Evolutionary conservation across 1,284 basidiomycete genomes (phyloP).

Genomic region (Cryptococcus sp.): DNA sequence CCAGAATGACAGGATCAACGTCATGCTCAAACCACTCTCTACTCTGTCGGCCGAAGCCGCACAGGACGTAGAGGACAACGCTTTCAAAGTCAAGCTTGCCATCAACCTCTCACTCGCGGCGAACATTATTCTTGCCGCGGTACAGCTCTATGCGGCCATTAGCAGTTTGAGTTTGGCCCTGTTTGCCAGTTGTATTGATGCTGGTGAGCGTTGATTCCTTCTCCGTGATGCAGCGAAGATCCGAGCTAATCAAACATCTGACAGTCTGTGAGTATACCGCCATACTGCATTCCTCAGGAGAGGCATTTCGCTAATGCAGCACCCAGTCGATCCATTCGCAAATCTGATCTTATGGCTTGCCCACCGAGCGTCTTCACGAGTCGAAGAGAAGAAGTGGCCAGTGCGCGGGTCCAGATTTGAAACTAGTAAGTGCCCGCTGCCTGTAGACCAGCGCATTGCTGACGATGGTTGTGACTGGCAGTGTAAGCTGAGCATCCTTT

Average conservation of each 20-base stretch:
- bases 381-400: slow-evolving; percentile 86
- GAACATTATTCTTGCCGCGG: slow-evolving; percentile 66
- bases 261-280: slow-evolving; percentile 29
- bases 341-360: slow-evolving; percentile 83
- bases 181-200: slow-evolving; percentile 85
- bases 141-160: slow-evolving; percentile 72
- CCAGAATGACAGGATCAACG: slow-evolving; percentile 85
- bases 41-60: slow-evolving; percentile 38
- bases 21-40: slow-evolving; percentile 77
- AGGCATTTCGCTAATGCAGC: not conserved
- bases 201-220: slow-evolving; percentile 56
- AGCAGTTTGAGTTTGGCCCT: slow-evolving; percentile 82
- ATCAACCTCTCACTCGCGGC: slow-evolving; percentile 76
- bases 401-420: slow-evolving; percentile 86
- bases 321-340: slow-evolving; percentile 75
- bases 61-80: slow-evolving; percentile 39
- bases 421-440: slow-evolving; percentile 61
- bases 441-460: not conserved
- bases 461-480: not conserved
- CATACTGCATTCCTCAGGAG: too few relatives aligned
- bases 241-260: not conserved
- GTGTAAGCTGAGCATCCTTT: slow-evolving; percentile 16
- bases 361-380: slow-evolving; percentile 69
- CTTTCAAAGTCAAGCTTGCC: slow-evolving; percentile 78
- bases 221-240: not conserved